Base-by-base conservation (phyloP, 228 moss, liverwort and hornwort species). In the Sphagnum magellanicum region DNA sequence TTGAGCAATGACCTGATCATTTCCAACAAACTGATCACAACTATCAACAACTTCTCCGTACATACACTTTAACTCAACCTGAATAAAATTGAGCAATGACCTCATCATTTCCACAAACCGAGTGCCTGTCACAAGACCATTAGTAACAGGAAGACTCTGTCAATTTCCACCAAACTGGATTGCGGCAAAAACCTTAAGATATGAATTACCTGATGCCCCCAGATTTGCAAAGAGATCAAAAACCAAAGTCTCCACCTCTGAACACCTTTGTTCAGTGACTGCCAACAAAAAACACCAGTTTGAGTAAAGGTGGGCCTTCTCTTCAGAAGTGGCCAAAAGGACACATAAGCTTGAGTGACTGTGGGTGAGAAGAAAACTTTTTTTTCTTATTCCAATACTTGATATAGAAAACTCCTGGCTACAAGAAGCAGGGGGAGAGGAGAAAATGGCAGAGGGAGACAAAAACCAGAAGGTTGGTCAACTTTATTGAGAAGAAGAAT, bases 141-240 rank as follows among this genome's bases (percentile, higher is more conserved):
- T 32, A 32, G 32, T 32, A 32, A 32, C 32, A 32, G 32, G 32
- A 32, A 32, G 32, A 32, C 32, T 32, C 32, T 32, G 32, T 32
- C 32, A 32, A 32, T 32, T 32, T 32, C 32, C 32, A 32, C 32
- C 32, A 32, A 32, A 32, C 32, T 32, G 32, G 32, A 32, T 32
- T 49, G 6, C 5, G 4, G n/a, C 49, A 16, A 51, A 6, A 4
- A 15, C 14, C 5, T 13, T 12, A 67, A 15, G 5, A 60, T 52
- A 57, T 10, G n/a, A 48, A 50, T 32, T 79, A 85, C 84, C 84
- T 48, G 76, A 85, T 50, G 97, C 97, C 49, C 97, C 93, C 1
- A 97, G 88, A 71, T 90, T 93, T 15, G 97, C 97, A 77, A 97
- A 93, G 17, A 97, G 70, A 65, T 97, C 97, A 70, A 97, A 97